A percentile compares a stretch with the other conserved stretches of the same genome.
These are phyloP conservation scores for Diospyros kaki DNA, from an alignment of 148 eudicot genomes.

Conservation along the genomic window DNA sequence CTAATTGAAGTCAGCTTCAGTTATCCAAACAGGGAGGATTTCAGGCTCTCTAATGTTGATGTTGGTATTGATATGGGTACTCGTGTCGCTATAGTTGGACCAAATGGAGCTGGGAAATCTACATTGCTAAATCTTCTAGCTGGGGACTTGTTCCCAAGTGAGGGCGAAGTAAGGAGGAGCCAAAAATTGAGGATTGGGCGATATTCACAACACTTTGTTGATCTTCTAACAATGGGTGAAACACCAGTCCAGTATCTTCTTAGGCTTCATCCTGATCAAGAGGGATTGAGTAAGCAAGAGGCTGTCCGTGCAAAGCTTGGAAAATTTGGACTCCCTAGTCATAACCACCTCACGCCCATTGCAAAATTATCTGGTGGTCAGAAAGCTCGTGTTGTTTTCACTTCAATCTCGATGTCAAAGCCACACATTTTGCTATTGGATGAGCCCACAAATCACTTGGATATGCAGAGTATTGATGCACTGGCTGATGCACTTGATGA, in stretches of 20 bases:
- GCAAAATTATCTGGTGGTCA: slow-evolving; percentile 57
- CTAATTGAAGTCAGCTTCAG: slow-evolving; percentile 53
- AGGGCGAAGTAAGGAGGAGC: slow-evolving; percentile 55
- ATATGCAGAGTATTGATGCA: slow-evolving; percentile 68
- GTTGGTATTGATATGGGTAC: slow-evolving; percentile 38
- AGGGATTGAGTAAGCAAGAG: slow-evolving; percentile 59
- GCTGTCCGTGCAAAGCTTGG: slow-evolving; percentile 61
- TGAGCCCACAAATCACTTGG: slow-evolving; percentile 62
- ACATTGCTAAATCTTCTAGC: slow-evolving; percentile 19
- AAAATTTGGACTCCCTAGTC: slow-evolving; percentile 52
- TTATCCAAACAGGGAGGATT: slow-evolving; percentile 48
- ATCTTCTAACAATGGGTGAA: slow-evolving; percentile 36
- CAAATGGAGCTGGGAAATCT: slow-evolving; percentile 62
- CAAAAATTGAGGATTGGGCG: slow-evolving; percentile 59
- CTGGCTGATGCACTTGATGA: slow-evolving; percentile 56
- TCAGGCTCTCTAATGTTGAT: slow-evolving; percentile 39
- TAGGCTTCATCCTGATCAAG: slow-evolving; percentile 61
- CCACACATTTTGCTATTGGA: slow-evolving; percentile 50
- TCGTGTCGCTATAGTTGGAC: slow-evolving; percentile 61
- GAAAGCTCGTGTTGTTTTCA: slow-evolving; percentile 47
- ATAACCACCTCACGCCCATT: slow-evolving; percentile 52
- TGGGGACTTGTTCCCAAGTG: slow-evolving; percentile 34
- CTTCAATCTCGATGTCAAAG: slow-evolving; percentile 55
- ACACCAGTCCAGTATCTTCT: slow-evolving; percentile 54
- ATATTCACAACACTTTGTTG: slow-evolving; percentile 56